Percentiles rank a stretch among this genome's conserved stretches.
Conservation (phyloP, 2,329 filamentous ascomycete species). For the Orbilia brochopaga region DNA sequence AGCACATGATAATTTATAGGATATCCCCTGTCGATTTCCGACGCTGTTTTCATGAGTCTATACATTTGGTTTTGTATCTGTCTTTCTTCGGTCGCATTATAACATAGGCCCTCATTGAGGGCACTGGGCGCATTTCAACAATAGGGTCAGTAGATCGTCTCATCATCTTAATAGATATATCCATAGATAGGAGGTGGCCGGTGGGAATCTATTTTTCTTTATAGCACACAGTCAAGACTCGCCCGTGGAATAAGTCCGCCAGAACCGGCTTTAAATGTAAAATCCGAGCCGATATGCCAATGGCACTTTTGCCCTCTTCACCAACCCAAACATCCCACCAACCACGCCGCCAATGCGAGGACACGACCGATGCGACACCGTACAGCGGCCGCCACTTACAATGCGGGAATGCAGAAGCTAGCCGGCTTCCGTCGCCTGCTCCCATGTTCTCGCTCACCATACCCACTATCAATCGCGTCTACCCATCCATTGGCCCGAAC, state of each 20-base stretch:
- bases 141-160: no score
- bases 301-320: not conserved
- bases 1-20: constrained; percentile 57
- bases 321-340: not conserved
- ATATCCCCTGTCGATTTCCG: no score
- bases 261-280: no score
- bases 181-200: not conserved
- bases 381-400: not conserved
- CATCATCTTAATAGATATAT: not conserved
- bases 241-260: no score
- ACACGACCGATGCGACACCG: not conserved
- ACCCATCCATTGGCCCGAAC: not conserved
- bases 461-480: not conserved
- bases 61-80: not conserved
- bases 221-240: no score
- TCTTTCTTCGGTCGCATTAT: no score
- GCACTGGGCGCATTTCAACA: no score
- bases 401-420: not conserved
- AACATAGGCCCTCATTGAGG: no score
- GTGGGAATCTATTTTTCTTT: no score
- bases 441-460: not conserved
- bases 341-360: not conserved
- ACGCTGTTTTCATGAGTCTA: not conserved
- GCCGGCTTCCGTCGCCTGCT: constrained; percentile 7
- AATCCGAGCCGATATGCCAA: not conserved